Conservation (phyloP, 78 protist genomes). For the Creolimax fragrantissima region DNA sequence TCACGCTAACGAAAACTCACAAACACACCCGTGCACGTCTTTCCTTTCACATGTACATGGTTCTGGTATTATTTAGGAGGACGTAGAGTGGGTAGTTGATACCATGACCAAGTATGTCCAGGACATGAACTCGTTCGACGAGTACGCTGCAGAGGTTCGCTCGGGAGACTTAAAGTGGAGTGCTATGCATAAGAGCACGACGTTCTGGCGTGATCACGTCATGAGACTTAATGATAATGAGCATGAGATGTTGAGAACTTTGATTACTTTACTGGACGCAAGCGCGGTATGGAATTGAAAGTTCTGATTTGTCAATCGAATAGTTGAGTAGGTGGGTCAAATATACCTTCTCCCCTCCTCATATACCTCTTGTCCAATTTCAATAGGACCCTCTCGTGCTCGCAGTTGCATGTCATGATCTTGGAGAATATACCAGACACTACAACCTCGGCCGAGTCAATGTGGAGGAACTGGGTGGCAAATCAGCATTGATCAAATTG, state of each 20-base stretch:
- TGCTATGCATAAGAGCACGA: slow-evolving; percentile 74
- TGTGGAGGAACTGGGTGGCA: slow-evolving; percentile 40
- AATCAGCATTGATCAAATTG: slow-evolving; percentile 57
- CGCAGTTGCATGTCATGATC: slow-evolving; percentile 83
- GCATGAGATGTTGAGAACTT: slow-evolving; percentile 28
- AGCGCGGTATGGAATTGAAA: neutral
- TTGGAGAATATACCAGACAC: slow-evolving; percentile 74
- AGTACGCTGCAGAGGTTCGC: slow-evolving; percentile 31
- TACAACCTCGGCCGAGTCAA: slow-evolving; percentile 72
- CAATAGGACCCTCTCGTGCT: neutral
- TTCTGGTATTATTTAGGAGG: neutral
- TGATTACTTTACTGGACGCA: neutral
- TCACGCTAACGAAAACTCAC: no score
- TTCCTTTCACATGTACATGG: no score
- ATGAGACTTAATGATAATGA: slow-evolving; percentile 63
- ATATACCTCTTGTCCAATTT: neutral
- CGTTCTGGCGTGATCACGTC: slow-evolving; percentile 84
- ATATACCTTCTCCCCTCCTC: neutral
- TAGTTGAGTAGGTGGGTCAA: neutral
- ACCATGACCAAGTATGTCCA: neutral
- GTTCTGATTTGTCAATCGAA: neutral
- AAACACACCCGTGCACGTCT: no score
- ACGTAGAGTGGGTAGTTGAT: neutral
- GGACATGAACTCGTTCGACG: neutral
- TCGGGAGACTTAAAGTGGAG: slow-evolving; percentile 76